Evolutionary conservation across 2,329 filamentous ascomycete species (phyloP).

Genomic region (Neonectria hederae): DNA sequence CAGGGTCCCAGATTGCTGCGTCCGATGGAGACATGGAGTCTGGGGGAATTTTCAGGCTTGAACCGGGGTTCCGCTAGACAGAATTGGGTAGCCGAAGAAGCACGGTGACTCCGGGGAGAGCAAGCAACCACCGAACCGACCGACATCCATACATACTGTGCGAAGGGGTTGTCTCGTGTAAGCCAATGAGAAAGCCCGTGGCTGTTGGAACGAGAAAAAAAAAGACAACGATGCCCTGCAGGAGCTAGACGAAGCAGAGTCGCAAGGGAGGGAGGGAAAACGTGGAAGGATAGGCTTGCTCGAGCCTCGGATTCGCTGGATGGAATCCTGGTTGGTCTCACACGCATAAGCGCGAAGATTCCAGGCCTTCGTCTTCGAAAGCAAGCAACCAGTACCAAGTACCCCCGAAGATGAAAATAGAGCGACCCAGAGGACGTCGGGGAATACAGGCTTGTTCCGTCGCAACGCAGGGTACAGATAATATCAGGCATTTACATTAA

Average conservation of each 20-base stretch:
- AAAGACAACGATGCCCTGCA: constrained; percentile 33
- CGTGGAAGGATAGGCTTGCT: constrained; percentile 36
- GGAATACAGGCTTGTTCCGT: constrained; percentile 8
- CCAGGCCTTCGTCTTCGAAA: constrained; percentile 12
- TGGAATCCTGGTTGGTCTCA: constrained; percentile 21
- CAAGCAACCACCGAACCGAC: constrained; percentile 20
- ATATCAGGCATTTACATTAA: constrained; percentile 18
- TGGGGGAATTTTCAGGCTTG: constrained; percentile 32
- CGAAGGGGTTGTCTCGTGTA: constrained; percentile 23
- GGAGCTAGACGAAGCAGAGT: constrained; percentile 31
- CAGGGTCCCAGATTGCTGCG: constrained; percentile 34
- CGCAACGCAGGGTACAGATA: constrained; percentile 9
- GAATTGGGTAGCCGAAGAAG: constrained; percentile 40
- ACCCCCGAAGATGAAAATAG: constrained; percentile 2
- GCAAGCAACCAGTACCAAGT: background rate
- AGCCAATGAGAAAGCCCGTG: constrained; percentile 29
- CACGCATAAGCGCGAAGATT: constrained; percentile 20
- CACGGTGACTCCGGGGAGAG: constrained; percentile 34
- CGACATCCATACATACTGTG: constrained; percentile 29
- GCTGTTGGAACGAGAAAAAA: constrained; percentile 25
- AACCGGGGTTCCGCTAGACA: constrained; percentile 37
- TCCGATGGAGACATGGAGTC: constrained; percentile 24
- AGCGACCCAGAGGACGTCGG: background rate
- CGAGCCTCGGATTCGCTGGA: constrained; percentile 23
- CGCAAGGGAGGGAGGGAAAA: constrained; percentile 38